Percentiles rank a stretch among this genome's conserved stretches.
Evolutionary conservation across 2,329 filamentous ascomycete species (phyloP).

Genomic region (Fusarium mundagurra): DNA sequence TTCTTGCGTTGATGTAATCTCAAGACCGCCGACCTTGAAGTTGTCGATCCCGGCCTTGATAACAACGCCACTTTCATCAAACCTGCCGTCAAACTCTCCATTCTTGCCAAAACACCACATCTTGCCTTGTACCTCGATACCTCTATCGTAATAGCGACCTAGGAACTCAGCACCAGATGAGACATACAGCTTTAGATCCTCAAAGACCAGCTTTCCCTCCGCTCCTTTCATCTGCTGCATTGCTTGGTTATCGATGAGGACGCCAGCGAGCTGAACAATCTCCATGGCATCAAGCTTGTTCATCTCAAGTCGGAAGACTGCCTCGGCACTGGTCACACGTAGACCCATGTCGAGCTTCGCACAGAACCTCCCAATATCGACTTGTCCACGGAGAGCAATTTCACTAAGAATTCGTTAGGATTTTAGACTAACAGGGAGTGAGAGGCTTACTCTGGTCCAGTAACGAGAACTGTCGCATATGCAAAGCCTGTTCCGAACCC

Average conservation of each 20-base stretch:
- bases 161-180: neutral
- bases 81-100: neutral
- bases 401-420: neutral
- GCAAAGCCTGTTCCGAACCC: neutral
- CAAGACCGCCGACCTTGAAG: neutral
- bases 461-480: neutral
- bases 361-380: neutral
- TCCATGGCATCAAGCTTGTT: neutral
- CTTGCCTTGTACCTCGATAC: neutral
- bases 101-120: neutral
- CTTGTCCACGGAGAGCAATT: neutral
- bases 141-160: neutral
- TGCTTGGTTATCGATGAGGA: neutral
- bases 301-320: neutral
- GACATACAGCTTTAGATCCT: neutral
- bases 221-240: neutral
- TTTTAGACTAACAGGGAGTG: accelerated
- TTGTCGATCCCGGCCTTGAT: neutral
- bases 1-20: neutral
- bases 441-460: neutral
- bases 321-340: neutral
- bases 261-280: neutral
- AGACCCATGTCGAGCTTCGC: neutral
- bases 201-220: neutral
- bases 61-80: neutral